Base-by-base conservation (phyloP, 176 grass and related monocot genomes). In the Oryza meridionalis region DNA sequence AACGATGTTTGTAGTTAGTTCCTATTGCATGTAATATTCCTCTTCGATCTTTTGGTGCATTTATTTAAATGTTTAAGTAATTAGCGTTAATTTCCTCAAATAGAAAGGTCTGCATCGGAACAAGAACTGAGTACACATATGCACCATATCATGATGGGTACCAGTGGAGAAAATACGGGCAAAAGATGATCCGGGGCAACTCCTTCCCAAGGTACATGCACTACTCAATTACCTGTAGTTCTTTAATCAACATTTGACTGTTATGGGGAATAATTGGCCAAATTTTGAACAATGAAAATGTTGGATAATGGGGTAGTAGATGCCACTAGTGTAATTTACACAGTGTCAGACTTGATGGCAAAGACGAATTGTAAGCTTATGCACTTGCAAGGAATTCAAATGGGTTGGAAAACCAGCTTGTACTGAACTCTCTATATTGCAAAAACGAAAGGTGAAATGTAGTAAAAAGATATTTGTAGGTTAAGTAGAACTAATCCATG, bases 131-230 rank as follows among this genome's bases (percentile, higher is more conserved):
- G n/a, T 69, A 88, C 67, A 88, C 89, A 69, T 87, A 84, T 4
- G 86, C 89, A 49, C 89, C 89, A 3, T 88, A 88, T 42, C 77
- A 88, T 85, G 90, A 88, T 88, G 90, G 90, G n/a, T 82, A 82
- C 67, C 72, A 82, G 33, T 91, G 85, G 90, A 91, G 82, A 78
- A 91, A 91, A 70, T 91, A 91, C 2, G 90, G 90, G 12, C 82
- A 91, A 66, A 91, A 91, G 72, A 77, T 81, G 72, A 91, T 91
- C 67, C 81, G 67, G 2, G 85, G 82, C 77, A 88, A 61, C 67
- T 3, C 26, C 10, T 82, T 82, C 38, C 85, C 90, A 68, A 91
- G 90, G 90, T 91, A 65, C 75, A 77, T 84, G 12, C 82, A 51
- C 16, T n/a, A 80, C 67, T 44, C 19, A 33, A 27, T 79, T 44